A percentile compares a stretch with the other conserved stretches of the same genome.
phyloP scores from a whole-genome alignment of 139 green algal species.

The Picochlorum sp. region DNA sequence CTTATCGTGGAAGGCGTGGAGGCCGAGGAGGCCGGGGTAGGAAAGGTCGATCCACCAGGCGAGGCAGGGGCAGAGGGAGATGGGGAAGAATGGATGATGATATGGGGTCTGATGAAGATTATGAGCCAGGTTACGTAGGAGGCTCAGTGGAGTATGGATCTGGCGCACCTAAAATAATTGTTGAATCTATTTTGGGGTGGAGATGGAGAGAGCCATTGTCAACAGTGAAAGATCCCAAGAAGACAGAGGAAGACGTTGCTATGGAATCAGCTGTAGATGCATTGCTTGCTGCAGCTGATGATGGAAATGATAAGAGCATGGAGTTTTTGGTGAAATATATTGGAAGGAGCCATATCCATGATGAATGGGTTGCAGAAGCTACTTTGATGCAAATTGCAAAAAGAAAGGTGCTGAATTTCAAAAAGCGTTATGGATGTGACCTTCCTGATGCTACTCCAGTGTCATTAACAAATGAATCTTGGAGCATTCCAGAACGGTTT shows the following conservation, averaged over 20 bases:
- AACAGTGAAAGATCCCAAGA: not conserved
- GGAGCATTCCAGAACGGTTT: slow-evolving; percentile 51
- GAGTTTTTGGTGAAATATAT: slow-evolving; percentile 85
- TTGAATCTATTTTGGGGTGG: slow-evolving; percentile 69
- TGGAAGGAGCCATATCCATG: slow-evolving; percentile 63
- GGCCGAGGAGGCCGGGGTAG: slow-evolving; percentile 15
- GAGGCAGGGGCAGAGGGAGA: slow-evolving; percentile 19
- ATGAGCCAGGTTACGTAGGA: slow-evolving; percentile 14
- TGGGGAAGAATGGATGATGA: slow-evolving; percentile 36
- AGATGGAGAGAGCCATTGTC: slow-evolving; percentile 20
- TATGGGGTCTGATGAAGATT: slow-evolving; percentile 39
- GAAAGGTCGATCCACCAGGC: not conserved
- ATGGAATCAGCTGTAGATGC: slow-evolving; percentile 51
- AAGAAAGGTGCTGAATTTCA: slow-evolving; percentile 77
- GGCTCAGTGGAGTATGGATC: not conserved
- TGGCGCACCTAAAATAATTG: slow-evolving; percentile 24
- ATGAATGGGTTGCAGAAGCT: slow-evolving; percentile 68
- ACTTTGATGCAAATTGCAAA: slow-evolving; percentile 56
- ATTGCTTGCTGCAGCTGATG: slow-evolving; percentile 41
- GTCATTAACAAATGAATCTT: slow-evolving; percentile 36
- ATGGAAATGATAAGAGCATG: slow-evolving; percentile 25
- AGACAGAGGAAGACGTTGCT: not conserved
- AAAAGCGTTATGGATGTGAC: slow-evolving; percentile 43
- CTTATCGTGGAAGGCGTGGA: slow-evolving; percentile 6
- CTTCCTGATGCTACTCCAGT: slow-evolving; percentile 14